phyloP scores from a whole-genome alignment of 208 protist genomes.

The Trypanosoma boissoni region DNA sequence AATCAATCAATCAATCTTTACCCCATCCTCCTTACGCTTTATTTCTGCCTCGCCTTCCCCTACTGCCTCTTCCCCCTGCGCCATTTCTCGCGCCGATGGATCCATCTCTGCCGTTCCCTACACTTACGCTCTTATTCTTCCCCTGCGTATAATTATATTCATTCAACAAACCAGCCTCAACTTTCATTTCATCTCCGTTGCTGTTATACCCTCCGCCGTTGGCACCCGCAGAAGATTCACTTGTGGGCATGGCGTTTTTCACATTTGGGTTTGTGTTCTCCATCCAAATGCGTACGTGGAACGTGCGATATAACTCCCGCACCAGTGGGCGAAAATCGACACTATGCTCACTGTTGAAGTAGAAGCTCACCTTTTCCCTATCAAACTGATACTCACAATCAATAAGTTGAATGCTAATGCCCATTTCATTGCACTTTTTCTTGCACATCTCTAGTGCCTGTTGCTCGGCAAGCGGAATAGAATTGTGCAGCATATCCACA shows the following conservation, averaged over 20 bases:
- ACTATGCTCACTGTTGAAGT: conserved; percentile 86
- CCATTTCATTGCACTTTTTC: conserved; percentile 73
- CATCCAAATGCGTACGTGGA: conserved; percentile 92
- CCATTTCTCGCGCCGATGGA: neutral
- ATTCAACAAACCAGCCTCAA: neutral
- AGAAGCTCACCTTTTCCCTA: conserved; percentile 93
- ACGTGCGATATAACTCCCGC: conserved; percentile 86
- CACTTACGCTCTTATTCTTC: conserved; percentile 1
- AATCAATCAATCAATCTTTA: neutral
- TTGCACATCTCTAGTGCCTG: conserved; percentile 87
- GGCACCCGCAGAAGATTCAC: neutral
- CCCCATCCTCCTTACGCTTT: neutral
- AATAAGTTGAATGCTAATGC: conserved; percentile 76
- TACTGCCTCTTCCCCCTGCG: neutral
- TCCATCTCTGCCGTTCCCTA: neutral
- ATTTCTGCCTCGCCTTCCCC: neutral
- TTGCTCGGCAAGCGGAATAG: conserved; percentile 70
- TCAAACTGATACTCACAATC: conserved; percentile 93
- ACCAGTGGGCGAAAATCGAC: conserved; percentile 90
- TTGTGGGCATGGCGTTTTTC: conserved; percentile 74
- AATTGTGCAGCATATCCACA: conserved; percentile 72
- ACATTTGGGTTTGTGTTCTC: conserved; percentile 87
- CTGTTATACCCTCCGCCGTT: conserved; percentile 26
- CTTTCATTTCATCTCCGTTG: conserved; percentile 6
- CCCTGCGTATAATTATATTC: conserved; percentile 4